A percentile compares a stretch with the other conserved stretches of the same genome.
Evolutionary conservation across 2,329 filamentous ascomycete genomes (phyloP).

Genomic region (Hypomyces perniciosus): DNA sequence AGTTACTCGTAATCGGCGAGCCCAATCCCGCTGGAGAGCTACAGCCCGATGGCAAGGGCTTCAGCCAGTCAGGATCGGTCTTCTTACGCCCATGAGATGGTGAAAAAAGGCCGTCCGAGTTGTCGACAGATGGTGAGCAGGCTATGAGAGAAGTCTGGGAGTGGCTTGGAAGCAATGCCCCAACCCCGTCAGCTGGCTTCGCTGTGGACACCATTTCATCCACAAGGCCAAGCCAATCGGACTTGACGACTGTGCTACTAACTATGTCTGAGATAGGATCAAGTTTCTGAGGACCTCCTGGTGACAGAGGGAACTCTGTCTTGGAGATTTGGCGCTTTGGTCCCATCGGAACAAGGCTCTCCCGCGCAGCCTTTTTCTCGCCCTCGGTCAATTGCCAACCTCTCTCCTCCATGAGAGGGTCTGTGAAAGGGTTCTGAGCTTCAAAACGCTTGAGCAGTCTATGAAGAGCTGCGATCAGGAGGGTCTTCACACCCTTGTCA

Average conservation of each 20-base stretch:
- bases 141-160: neutral
- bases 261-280: conserved; percentile 3
- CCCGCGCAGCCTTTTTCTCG: conserved; percentile 3
- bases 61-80: neutral
- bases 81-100: neutral
- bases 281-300: conserved; percentile 4
- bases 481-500: conserved; percentile 1
- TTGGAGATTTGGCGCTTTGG: conserved; percentile 10
- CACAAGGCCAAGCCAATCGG: conserved; percentile 15
- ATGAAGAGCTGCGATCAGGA: conserved; percentile 6
- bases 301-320: conserved; percentile 8
- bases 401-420: neutral
- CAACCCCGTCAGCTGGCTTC: neutral
- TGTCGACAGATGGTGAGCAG: neutral
- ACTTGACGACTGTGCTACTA: neutral
- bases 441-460: conserved; percentile 10
- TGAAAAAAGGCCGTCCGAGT: neutral
- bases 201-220: conserved; percentile 25
- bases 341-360: conserved; percentile 4
- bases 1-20: neutral
- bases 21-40: neutral
- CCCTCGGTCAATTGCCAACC: conserved; percentile 5
- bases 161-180: neutral
- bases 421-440: neutral
- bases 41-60: neutral